A percentile compares a stretch with the other conserved stretches of the same genome.
These are phyloP conservation scores for Alloascoidea hylecoeti DNA, from an alignment of 805 yeast species.

Conservation along the genomic window DNA sequence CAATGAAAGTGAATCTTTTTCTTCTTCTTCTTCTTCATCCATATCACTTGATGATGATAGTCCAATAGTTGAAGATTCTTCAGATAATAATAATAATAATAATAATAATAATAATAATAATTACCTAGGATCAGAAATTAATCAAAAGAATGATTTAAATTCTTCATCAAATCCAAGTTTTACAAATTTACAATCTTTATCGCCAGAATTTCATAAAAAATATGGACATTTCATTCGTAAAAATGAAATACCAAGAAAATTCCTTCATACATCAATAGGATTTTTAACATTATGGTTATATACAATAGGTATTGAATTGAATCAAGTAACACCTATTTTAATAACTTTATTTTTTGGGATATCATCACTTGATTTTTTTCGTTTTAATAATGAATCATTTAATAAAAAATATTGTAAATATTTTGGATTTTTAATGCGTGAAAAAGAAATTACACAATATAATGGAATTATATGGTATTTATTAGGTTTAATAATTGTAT, in stretches of 20 bases:
- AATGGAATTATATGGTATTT: constrained; percentile 88
- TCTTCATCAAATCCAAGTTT: background rate
- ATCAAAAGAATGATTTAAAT: no score
- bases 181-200: background rate
- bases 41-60: no score
- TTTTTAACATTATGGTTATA: constrained; percentile 65
- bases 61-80: no score
- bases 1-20: no score
- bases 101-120: no score
- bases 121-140: no score
- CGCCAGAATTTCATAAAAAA: background rate
- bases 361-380: constrained; percentile 47
- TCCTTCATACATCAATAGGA: constrained; percentile 83
- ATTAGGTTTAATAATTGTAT: constrained; percentile 63
- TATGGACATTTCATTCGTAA: constrained; percentile 46
- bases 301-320: constrained; percentile 39
- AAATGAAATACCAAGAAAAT: constrained; percentile 83
- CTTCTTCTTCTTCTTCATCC: no score
- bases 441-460: constrained; percentile 50
- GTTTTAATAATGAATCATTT: constrained; percentile 47
- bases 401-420: constrained; percentile 51
- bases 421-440: constrained; percentile 78
- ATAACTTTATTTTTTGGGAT: constrained; percentile 38
- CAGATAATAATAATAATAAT: no score
- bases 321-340: constrained; percentile 45